Conservation (phyloP, 331 rosid genomes). For the Quercus phellos region DNA sequence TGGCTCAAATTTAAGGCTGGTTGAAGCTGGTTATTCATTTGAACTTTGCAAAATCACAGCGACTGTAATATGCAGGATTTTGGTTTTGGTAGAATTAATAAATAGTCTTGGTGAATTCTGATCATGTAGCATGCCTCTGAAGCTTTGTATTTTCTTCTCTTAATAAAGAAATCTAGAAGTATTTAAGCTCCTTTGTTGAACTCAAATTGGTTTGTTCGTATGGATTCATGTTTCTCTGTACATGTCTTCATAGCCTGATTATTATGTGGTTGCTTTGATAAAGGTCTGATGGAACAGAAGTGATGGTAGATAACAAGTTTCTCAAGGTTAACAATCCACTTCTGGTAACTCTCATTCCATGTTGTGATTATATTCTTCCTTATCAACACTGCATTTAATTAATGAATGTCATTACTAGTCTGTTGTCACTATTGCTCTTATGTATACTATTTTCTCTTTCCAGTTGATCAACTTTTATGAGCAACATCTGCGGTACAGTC, state of each 20-base stretch:
- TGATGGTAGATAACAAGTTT: conserved; percentile 83
- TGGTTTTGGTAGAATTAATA: not conserved
- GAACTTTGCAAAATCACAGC: not conserved
- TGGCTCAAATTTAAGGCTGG: not conserved
- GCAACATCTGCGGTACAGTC: conserved; percentile 79
- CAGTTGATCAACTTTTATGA: conserved; percentile 90
- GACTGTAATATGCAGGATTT: not conserved
- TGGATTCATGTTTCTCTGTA: conserved; percentile 5
- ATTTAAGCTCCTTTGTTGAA: not conserved
- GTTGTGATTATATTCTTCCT: not conserved
- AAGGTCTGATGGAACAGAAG: conserved; percentile 85
- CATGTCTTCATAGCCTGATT: not conserved
- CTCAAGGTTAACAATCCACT: conserved; percentile 73
- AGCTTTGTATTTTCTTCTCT: not conserved
- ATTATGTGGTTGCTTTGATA: conserved; percentile 1
- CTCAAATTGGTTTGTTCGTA: not conserved
- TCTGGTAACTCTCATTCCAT: conserved; percentile 48
- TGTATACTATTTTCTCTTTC: conserved; percentile 13
- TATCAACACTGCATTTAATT: not conserved
- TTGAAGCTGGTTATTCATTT: not conserved
- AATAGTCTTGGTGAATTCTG: not conserved
- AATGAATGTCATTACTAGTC: not conserved
- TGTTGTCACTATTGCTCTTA: not conserved
- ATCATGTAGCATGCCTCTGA: not conserved
- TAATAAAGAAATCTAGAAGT: not conserved